These are phyloP conservation scores for Taiwanofungus camphoratus DNA, from an alignment of 1,284 basidiomycete genomes.

Conservation along the genomic window DNA sequence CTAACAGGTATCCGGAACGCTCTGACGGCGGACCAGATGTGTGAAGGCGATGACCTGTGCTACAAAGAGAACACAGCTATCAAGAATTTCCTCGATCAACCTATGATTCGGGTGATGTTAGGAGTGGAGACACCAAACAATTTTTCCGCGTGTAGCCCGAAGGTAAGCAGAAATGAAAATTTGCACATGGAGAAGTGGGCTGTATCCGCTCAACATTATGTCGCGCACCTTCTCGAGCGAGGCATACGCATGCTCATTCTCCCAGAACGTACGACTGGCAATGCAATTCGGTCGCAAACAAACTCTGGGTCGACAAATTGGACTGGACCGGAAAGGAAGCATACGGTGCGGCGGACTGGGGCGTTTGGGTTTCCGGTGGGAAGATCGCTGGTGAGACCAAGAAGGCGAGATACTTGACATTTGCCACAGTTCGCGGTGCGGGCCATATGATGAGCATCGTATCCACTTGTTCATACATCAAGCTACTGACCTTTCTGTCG, in stretches of 20 bases:
- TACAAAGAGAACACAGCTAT: conserved; percentile 49
- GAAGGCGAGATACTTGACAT: conserved; percentile 54
- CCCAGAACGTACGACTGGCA: conserved; percentile 79
- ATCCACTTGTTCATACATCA: conserved; percentile 8
- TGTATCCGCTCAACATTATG: conserved; percentile 57
- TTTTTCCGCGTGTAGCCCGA: conserved; percentile 51
- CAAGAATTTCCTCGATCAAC: conserved; percentile 50
- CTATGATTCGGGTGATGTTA: conserved; percentile 47
- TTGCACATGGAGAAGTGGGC: conserved; percentile 56
- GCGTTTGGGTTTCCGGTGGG: conserved; percentile 54
- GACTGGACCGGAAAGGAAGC: conserved; percentile 58
- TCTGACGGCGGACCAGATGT: conserved; percentile 32
- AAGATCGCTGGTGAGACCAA: conserved; percentile 59
- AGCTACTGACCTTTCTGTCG: conserved; percentile 20
- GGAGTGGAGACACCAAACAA: conserved; percentile 51
- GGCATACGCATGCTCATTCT: conserved; percentile 66
- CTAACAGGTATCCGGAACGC: too few species aligned
- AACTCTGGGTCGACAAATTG: conserved; percentile 69
- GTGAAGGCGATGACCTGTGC: conserved; percentile 46
- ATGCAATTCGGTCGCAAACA: conserved; percentile 76
- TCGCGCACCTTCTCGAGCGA: conserved; percentile 67
- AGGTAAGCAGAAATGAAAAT: conserved; percentile 45
- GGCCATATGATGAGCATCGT: conserved; percentile 65
- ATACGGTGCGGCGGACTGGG: conserved; percentile 47
- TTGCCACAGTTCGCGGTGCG: conserved; percentile 57